Evolutionary conservation across 371 early-diverging fungal genomes (phyloP), one percentile per base, ranked within the genome.

Genomic region (Apophysomyces elegans): DNA sequence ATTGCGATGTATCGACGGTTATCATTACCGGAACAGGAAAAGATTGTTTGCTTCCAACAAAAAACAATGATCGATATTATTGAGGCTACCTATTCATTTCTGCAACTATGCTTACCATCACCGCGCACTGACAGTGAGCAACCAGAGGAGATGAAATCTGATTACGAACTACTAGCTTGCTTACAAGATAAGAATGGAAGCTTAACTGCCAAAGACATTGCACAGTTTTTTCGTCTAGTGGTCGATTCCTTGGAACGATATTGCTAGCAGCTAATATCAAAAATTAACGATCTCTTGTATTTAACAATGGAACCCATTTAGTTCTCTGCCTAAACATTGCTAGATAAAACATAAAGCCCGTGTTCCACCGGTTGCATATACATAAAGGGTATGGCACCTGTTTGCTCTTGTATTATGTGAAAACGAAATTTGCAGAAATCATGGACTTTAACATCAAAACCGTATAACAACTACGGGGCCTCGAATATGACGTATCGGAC

Each of bases 1-100:
- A 21, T 70, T 9, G 38, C 38, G 36, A 56, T 63, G 18, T 70
- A 56, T 45, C 16, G 62, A 13, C 65, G 70, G 16, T 56, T 70
- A 13, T 7, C 63, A 14, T 32, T 37, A 12, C 21, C 16, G 18
- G 59, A 59, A 39, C 59, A 59, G 16, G 54, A 18, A 21, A 26
- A 50, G 6, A 21, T 50, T 21, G 11, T 50, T 21, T 21, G 54
- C 21, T 26, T 50, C 4, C 54, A 50, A 21, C 54, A 50, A 11
- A 50, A 50, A 50, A 26, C 8, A 21, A 50, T 50, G 54, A 5
- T 50, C 9, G 54, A 50, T 9, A 50, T 50, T 0, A 11, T 26
- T 9, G 54, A 50, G 5, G 54, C 54, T 21, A 50, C 21, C 21
- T 11, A 21, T 9, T 50, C 54, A n/a, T 50, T 50, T 50, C 21